These are phyloP conservation scores for Termitomyces sp. DNA, from an alignment of 768 basidiomycete genomes.

Conservation along the genomic window DNA sequence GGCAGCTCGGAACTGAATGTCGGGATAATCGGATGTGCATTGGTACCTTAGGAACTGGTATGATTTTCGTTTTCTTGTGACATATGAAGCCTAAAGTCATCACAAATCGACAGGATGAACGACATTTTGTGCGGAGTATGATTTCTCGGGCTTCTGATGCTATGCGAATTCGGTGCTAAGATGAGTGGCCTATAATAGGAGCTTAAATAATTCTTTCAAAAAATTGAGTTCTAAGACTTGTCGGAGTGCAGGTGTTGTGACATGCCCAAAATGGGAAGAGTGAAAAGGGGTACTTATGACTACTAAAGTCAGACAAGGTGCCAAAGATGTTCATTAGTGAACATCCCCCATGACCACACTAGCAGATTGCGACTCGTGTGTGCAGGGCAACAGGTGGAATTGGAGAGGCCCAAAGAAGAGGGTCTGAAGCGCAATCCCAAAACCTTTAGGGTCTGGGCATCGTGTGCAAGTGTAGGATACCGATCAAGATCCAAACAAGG, in stretches of 20 bases:
- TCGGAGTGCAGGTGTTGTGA: slow-evolving; percentile 5
- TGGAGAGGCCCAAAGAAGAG: slow-evolving; percentile 4
- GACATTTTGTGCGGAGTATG: not conserved
- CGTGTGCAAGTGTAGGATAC: slow-evolving; percentile 7
- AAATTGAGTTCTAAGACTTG: slow-evolving; percentile 12
- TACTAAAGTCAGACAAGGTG: not conserved
- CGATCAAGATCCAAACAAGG: slow-evolving; percentile 17
- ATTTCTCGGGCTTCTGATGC: not conserved
- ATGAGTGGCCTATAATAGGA: slow-evolving; percentile 12
- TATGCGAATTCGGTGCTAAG: not conserved
- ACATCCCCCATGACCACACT: not conserved
- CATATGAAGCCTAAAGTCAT: slow-evolving; percentile 1
- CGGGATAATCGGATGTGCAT: slow-evolving; percentile 12
- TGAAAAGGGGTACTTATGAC: slow-evolving; percentile 7
- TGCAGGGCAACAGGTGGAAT: not conserved
- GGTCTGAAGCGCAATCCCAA: not conserved
- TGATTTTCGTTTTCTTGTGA: slow-evolving; percentile 5
- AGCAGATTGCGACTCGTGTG: not conserved
- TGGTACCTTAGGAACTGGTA: slow-evolving; percentile 8
- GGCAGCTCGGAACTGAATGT: slow-evolving; percentile 18
- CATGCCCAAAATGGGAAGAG: slow-evolving; percentile 2
- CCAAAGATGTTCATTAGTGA: not conserved
- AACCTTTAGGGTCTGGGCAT: slow-evolving; percentile 4
- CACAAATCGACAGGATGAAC: not conserved
- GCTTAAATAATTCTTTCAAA: not conserved